A percentile compares a stretch with the other conserved stretches of the same genome.
These are phyloP conservation scores for Pleurotus giganteus DNA, from an alignment of 768 basidiomycete genomes.

Conservation along the genomic window DNA sequence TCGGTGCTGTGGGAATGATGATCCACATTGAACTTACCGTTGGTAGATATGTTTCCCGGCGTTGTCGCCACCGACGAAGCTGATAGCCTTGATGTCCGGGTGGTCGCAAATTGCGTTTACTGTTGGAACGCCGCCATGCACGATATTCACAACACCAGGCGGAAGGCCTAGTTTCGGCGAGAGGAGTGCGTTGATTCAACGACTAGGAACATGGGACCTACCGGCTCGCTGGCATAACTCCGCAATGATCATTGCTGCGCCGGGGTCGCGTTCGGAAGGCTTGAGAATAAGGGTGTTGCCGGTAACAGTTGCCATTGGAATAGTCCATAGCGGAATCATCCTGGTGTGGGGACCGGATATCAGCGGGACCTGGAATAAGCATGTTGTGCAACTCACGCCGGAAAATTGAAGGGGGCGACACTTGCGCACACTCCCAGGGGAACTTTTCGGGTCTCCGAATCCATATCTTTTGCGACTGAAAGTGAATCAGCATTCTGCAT, in stretches of 20 bases:
- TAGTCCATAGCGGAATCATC: constrained; percentile 98
- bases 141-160: constrained; percentile 86
- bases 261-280: constrained; percentile 95
- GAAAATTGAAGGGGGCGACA: constrained; percentile 88
- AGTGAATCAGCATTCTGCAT: neutral
- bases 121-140: constrained; percentile 87
- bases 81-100: constrained; percentile 88
- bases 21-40: constrained; percentile 39
- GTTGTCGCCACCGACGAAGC: constrained; percentile 92
- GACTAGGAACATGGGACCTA: constrained; percentile 23
- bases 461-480: constrained; percentile 92
- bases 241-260: constrained; percentile 96
- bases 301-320: constrained; percentile 83
- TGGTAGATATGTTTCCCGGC: constrained; percentile 95
- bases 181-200: neutral
- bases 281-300: constrained; percentile 96
- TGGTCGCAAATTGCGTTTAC: constrained; percentile 96
- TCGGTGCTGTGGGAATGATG: constrained; percentile 6
- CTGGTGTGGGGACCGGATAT: constrained; percentile 33
- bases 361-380: neutral
- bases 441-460: constrained; percentile 80
- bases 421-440: constrained; percentile 88
- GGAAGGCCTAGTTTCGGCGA: constrained; percentile 54
- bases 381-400: constrained; percentile 53
- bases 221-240: constrained; percentile 90